Evolutionary conservation across 1,284 basidiomycete species (phyloP).

Genomic region (Sanghuangporus baumii): DNA sequence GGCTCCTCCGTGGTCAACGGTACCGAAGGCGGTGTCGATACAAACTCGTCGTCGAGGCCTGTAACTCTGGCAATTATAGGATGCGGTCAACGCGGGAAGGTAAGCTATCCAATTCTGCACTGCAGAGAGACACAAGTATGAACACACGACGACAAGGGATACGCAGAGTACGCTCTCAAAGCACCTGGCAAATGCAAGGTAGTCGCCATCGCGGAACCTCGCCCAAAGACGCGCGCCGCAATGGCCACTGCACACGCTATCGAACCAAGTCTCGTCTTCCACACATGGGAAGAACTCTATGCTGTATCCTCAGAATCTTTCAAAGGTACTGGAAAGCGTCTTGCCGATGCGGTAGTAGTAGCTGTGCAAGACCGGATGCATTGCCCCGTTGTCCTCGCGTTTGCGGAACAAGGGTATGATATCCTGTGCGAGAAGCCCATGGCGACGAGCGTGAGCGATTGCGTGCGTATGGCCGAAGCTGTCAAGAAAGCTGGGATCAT

Average conservation of each 20-base stretch:
- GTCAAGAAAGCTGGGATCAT: slow-evolving; percentile 63
- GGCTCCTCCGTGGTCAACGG: background rate
- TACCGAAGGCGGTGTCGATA: background rate
- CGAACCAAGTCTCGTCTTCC: slow-evolving; percentile 61
- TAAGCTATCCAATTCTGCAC: slow-evolving; percentile 26
- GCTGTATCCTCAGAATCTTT: slow-evolving; percentile 62
- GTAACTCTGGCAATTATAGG: slow-evolving; percentile 56
- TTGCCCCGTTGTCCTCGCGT: slow-evolving; percentile 63
- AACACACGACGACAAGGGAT: slow-evolving; percentile 38
- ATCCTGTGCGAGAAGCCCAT: slow-evolving; percentile 90
- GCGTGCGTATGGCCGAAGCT: slow-evolving; percentile 67
- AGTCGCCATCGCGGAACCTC: slow-evolving; percentile 79
- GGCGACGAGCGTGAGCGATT: slow-evolving; percentile 70
- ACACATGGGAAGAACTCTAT: slow-evolving; percentile 66
- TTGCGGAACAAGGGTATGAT: slow-evolving; percentile 76
- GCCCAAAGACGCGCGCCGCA: slow-evolving; percentile 53
- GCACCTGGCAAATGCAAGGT: slow-evolving; percentile 64
- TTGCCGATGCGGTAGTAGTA: slow-evolving; percentile 77
- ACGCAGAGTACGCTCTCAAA: slow-evolving; percentile 57
- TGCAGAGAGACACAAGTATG: background rate
- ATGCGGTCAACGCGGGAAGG: slow-evolving; percentile 76
- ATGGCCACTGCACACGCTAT: slow-evolving; percentile 55
- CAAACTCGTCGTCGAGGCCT: slow-evolving; percentile 20
- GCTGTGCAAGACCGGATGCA: slow-evolving; percentile 78
- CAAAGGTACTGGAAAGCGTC: slow-evolving; percentile 52